Percentiles rank a stretch among this genome's conserved stretches.
phyloP scores from a whole-genome alignment of 768 basidiomycete species.

The Podaxis pistillaris region DNA sequence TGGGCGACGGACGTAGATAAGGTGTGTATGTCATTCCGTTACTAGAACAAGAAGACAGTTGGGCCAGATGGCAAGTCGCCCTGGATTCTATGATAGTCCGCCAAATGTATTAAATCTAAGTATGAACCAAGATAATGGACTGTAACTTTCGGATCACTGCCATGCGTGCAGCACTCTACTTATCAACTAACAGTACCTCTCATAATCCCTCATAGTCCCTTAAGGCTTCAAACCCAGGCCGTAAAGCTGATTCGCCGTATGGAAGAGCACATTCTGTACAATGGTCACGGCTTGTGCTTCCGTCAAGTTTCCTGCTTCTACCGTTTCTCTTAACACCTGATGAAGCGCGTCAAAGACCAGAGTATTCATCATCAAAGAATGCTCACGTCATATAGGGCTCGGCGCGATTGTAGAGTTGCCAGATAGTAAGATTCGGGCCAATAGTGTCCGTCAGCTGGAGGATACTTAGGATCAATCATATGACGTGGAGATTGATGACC shows the following conservation, averaged over 20 bases:
- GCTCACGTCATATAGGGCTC: constrained; percentile 57
- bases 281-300: constrained; percentile 54
- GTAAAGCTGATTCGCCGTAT: constrained; percentile 67
- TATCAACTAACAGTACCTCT: not conserved
- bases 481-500: not conserved
- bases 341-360: not conserved
- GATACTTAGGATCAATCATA: not conserved
- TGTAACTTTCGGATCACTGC: not conserved
- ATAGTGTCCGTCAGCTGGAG: constrained; percentile 61
- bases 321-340: constrained; percentile 56
- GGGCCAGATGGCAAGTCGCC: not conserved
- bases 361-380: not conserved
- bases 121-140: not conserved
- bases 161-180: not conserved
- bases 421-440: constrained; percentile 81
- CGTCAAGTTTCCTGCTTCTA: constrained; percentile 48
- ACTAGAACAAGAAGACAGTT: not conserved
- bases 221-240: constrained; percentile 41
- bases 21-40: not conserved
- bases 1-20: not conserved
- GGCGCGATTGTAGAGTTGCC: constrained; percentile 60
- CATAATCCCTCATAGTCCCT: not conserved
- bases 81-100: not conserved
- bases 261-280: constrained; percentile 57
- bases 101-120: not conserved